Base-by-base conservation (phyloP, 2,329 filamentous ascomycete species). In the Paraphoma chrysanthemicola region DNA sequence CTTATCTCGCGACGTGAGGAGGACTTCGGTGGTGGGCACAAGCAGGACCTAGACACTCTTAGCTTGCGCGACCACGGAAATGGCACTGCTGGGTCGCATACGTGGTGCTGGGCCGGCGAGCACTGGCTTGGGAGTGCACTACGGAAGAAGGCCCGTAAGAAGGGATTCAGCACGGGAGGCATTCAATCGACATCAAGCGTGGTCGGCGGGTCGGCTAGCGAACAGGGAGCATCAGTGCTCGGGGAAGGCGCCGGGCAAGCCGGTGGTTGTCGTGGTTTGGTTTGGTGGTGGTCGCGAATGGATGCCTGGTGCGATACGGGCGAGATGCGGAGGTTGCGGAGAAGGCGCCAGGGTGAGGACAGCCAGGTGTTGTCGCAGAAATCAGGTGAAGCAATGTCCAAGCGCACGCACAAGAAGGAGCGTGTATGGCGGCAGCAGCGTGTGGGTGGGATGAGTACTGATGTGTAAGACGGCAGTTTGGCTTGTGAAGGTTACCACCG, bases 141-240 rank as follows among this genome's bases (percentile, higher is more conserved):
- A 83, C 92, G 93, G 86, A 97, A 97, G 88, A 99, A 98, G 85
- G 94, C 93, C 84, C 91, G 90, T 79, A 99, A 86, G 82, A 97
- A 98, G 78, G 95, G 95, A 82, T 99, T 99, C 88, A 98, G 86
- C 62, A 73, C 71, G 83, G 95, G 92, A 89, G 93, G 93, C 93
- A 97, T 97, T 88, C 90, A 90, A 83, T 79, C 80, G 75, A 77
- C 71, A 74, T 71, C 43, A 65, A 70, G 53, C 41, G 52, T 51
- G 44, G 44, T 62, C 60, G 52, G 61, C 46, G 48, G 48, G 42
- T 41, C 45, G 43, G 51, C 62, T 56, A 56, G 62, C 56, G 59
- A 56, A 62, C 56, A 62, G 58, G 59, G 69, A 60, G 62, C 72
- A 74, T 74, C 60, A 53, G 70, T 59, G 61, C 68, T 64, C 62